These are phyloP conservation scores for Cyclotella sp. DNA, from an alignment of 108 stramenopile species.

Conservation along the genomic window DNA sequence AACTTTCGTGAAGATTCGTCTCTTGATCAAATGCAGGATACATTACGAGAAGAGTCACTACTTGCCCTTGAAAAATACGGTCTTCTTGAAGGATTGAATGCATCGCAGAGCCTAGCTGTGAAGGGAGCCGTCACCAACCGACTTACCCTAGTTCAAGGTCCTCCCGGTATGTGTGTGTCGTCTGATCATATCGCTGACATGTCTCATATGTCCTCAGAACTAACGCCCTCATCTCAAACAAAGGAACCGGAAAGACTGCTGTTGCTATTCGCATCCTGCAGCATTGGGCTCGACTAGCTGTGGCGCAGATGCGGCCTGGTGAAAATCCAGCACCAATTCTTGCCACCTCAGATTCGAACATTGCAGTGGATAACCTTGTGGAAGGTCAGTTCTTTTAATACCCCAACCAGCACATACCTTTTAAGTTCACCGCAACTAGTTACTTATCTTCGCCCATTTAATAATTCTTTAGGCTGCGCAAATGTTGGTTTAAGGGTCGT, in stretches of 20 bases:
- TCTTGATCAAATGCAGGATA: constrained; percentile 51
- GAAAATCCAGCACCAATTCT: constrained; percentile 83
- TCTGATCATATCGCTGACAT: not conserved
- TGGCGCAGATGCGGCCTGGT: constrained; percentile 52
- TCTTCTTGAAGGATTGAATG: constrained; percentile 88
- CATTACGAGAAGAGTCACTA: constrained; percentile 64
- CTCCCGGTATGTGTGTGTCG: constrained; percentile 50
- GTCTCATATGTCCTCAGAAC: not conserved
- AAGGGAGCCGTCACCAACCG: constrained; percentile 90
- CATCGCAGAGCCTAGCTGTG: constrained; percentile 86
- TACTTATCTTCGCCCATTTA: not conserved
- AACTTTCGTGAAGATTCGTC: constrained; percentile 18
- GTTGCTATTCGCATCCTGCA: constrained; percentile 91
- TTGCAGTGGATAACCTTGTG: constrained; percentile 97
- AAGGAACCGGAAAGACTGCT: constrained; percentile 77
- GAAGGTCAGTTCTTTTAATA: constrained; percentile 55
- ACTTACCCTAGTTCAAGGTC: constrained; percentile 89
- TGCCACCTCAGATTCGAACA: constrained; percentile 94
- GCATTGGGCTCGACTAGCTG: constrained; percentile 85
- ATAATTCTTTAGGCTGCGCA: constrained; percentile 66
- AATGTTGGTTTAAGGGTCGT: constrained; percentile 89
- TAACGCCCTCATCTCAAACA: not conserved
- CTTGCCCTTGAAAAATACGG: constrained; percentile 85
- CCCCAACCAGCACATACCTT: not conserved
- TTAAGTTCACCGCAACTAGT: not conserved